Conservation (phyloP, 116 monocot genomes). For the Iris pallida region DNA sequence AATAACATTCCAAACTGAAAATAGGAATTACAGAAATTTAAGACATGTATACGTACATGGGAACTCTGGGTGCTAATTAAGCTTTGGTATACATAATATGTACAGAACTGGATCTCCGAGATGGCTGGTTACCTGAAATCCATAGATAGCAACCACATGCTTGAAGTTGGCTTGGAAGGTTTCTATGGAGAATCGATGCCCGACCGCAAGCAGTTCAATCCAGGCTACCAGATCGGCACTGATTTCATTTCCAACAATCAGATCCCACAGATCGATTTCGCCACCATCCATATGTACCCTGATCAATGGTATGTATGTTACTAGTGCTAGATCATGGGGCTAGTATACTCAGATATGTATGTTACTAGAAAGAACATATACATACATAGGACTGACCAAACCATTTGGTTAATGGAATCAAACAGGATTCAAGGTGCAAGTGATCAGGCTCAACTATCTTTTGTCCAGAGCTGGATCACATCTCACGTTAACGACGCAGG, state of each 20-base stretch:
- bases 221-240: slow-evolving; percentile 41
- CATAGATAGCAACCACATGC: slow-evolving; percentile 54
- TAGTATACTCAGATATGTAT: not conserved
- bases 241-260: slow-evolving; percentile 65
- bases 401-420: too few species aligned
- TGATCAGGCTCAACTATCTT: not conserved
- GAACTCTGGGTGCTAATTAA: too few species aligned
- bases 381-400: too few species aligned
- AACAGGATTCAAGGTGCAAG: slow-evolving; percentile 10
- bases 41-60: too few species aligned
- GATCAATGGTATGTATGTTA: slow-evolving; percentile 52
- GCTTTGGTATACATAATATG: too few species aligned
- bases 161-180: slow-evolving; percentile 56
- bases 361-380: not conserved
- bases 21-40: too few species aligned
- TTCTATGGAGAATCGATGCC: slow-evolving; percentile 54
- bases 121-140: slow-evolving; percentile 59
- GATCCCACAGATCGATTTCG: slow-evolving; percentile 47
- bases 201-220: slow-evolving; percentile 38
- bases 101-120: slow-evolving; percentile 52
- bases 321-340: not conserved
- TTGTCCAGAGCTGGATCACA: slow-evolving; percentile 16
- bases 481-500: too few species aligned
- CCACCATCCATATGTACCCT: slow-evolving; percentile 68
- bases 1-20: too few species aligned